Evolutionary conservation across 176 grass and related monocot genomes (phyloP).

Genomic region (Raddia distichophylla): DNA sequence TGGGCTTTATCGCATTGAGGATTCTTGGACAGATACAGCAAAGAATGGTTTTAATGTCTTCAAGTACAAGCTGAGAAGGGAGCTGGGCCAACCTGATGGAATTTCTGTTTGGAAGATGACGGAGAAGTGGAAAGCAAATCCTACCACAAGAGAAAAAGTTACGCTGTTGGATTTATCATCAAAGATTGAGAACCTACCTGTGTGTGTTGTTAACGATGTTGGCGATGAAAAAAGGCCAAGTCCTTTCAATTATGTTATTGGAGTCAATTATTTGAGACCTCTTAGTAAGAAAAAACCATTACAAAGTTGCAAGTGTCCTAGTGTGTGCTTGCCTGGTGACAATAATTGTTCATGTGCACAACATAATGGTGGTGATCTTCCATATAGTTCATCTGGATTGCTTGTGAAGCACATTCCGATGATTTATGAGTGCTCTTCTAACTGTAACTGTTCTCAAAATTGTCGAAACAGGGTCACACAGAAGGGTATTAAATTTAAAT

Average conservation of each 20-base stretch:
- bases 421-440: conserved; percentile 56
- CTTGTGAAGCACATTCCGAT: conserved; percentile 45
- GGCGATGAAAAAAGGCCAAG: conserved; percentile 36
- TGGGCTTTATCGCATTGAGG: conserved; percentile 68
- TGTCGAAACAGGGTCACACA: conserved; percentile 64
- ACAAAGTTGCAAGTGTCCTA: conserved; percentile 53
- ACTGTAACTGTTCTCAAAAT: conserved; percentile 48
- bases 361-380: conserved; percentile 53
- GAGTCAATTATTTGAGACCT: conserved; percentile 39
- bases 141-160: conserved; percentile 43
- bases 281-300: conserved; percentile 30
- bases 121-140: conserved; percentile 72
- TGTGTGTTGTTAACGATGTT: conserved; percentile 65
- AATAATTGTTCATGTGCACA: conserved; percentile 48
- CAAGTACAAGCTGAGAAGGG: conserved; percentile 64
- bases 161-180: conserved; percentile 53
- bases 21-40: conserved; percentile 53
- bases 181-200: conserved; percentile 49
- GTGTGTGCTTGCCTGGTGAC: conserved; percentile 68
- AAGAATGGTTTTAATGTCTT: conserved; percentile 59
- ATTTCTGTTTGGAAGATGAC: conserved; percentile 71
- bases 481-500: conserved; percentile 53
- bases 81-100: conserved; percentile 60
- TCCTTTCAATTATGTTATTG: conserved; percentile 57
- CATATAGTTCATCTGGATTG: conserved; percentile 50